These are phyloP conservation scores for Aotearoamyces nothofagi DNA, from an alignment of 2,329 filamentous ascomycete species.

Conservation along the genomic window DNA sequence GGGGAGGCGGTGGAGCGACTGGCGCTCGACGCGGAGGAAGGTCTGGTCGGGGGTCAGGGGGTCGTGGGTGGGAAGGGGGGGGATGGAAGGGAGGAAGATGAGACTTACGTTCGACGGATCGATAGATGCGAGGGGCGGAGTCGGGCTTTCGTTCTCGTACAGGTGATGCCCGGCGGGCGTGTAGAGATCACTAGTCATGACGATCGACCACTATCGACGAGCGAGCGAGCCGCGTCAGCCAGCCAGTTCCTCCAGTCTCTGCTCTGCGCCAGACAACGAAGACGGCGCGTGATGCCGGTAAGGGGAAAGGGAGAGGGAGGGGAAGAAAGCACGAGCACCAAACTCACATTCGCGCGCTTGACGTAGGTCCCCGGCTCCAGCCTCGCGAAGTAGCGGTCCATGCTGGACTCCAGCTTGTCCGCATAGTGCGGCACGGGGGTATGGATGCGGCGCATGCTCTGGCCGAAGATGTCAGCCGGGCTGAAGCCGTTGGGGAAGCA, in stretches of 20 bases:
- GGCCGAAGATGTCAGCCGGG: constrained; percentile 35
- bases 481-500: constrained; percentile 45
- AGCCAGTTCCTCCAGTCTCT: too few relatives aligned
- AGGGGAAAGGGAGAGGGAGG: too few relatives aligned
- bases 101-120: constrained; percentile 24
- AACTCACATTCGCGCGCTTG: constrained; percentile 37
- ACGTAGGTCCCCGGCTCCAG: constrained; percentile 38
- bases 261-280: too few relatives aligned
- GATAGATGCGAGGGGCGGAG: constrained; percentile 29
- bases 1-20: constrained; percentile 44
- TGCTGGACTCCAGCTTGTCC: constrained; percentile 37
- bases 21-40: constrained; percentile 38
- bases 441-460: constrained; percentile 38
- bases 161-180: constrained; percentile 24
- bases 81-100: not conserved
- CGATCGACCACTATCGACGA: constrained; percentile 34
- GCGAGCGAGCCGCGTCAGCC: too few relatives aligned
- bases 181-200: constrained; percentile 25
- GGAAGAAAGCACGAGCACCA: too few relatives aligned
- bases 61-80: not conserved
- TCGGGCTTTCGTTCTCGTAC: constrained; percentile 21
- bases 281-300: too few relatives aligned
- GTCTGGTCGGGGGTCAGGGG: constrained; percentile 17
- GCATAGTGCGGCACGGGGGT: constrained; percentile 40
- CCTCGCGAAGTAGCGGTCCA: constrained; percentile 45